A percentile compares a stretch with the other conserved stretches of the same genome.
Evolutionary conservation across 2,329 filamentous ascomycete genomes (phyloP).

Genomic region (Colletotrichum musae): DNA sequence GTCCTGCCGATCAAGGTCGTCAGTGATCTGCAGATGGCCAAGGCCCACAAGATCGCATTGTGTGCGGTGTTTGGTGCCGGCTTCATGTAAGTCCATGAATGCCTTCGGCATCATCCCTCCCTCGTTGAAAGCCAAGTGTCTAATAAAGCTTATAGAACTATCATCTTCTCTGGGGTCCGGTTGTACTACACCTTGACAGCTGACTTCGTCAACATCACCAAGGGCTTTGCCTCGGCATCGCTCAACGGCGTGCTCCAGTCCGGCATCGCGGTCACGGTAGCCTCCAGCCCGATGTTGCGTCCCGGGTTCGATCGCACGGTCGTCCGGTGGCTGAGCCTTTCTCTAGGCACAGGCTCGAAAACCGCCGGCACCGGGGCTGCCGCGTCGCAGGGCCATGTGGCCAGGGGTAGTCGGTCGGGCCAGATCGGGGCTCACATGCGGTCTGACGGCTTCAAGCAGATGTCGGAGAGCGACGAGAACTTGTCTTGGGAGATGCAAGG

Average conservation of each 20-base stretch:
- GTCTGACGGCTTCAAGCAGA: conserved; percentile 31
- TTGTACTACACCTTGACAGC: conserved; percentile 38
- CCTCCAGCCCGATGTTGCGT: conserved; percentile 41
- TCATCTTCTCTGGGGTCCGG: conserved; percentile 40
- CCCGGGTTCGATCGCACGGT: conserved; percentile 42
- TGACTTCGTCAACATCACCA: conserved; percentile 40
- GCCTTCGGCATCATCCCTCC: background rate
- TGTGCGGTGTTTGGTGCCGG: conserved; percentile 41
- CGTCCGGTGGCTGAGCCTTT: conserved; percentile 15
- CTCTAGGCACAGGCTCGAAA: background rate
- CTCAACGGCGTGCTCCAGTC: conserved; percentile 37
- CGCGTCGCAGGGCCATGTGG: background rate
- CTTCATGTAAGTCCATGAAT: conserved; percentile 33
- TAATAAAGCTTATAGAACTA: conserved; percentile 22
- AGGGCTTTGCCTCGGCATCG: conserved; percentile 32
- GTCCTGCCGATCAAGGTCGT: conserved; percentile 41
- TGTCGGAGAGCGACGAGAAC: conserved; percentile 44
- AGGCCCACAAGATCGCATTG: conserved; percentile 39
- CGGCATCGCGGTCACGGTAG: conserved; percentile 41
- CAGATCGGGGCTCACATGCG: background rate
- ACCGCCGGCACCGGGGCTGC: background rate
- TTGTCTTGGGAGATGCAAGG: conserved; percentile 41
- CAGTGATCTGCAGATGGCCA: conserved; percentile 35
- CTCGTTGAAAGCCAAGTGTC: background rate
- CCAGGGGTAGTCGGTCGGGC: background rate